A percentile compares a stretch with the other conserved stretches of the same genome.
Conservation (phyloP, 352 stramenopile species). For the Phytophthora tentaculata region DNA sequence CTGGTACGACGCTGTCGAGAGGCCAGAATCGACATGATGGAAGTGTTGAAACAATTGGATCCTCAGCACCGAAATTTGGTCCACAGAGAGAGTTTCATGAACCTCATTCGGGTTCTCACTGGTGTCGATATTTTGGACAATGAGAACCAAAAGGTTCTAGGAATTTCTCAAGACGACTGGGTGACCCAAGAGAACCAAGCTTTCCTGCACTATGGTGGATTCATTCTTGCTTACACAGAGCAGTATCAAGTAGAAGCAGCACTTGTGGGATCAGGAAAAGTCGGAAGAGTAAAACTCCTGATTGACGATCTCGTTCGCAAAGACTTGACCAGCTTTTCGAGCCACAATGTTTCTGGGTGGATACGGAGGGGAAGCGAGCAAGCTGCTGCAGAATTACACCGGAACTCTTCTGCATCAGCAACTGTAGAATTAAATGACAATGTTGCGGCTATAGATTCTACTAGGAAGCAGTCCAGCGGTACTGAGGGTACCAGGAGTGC, state of each 20-base stretch:
- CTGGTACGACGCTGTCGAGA: slow-evolving; percentile 41
- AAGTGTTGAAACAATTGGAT: slow-evolving; percentile 35
- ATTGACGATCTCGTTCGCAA: slow-evolving; percentile 36
- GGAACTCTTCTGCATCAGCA: neutral
- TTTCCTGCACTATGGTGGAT: slow-evolving; percentile 32
- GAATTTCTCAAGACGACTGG: slow-evolving; percentile 24
- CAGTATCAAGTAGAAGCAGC: slow-evolving; percentile 12
- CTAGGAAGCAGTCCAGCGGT: neutral
- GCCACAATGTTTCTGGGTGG: slow-evolving; percentile 32
- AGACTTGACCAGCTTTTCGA: slow-evolving; percentile 27
- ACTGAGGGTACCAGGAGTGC: slow-evolving; percentile 2
- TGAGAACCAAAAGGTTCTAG: slow-evolving; percentile 17
- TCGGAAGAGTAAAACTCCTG: slow-evolving; percentile 17
- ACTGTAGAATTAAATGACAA: neutral
- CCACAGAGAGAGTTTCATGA: slow-evolving; percentile 31
- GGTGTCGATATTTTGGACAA: slow-evolving; percentile 18
- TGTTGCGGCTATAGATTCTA: neutral
- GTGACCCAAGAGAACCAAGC: slow-evolving; percentile 16
- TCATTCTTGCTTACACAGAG: slow-evolving; percentile 27
- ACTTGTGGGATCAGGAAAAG: slow-evolving; percentile 18
- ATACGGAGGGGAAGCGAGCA: slow-evolving; percentile 23
- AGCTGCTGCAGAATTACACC: slow-evolving; percentile 17
- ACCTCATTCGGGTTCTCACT: slow-evolving; percentile 37
- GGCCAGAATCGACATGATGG: slow-evolving; percentile 32
- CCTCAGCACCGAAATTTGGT: slow-evolving; percentile 35